Base-by-base conservation (phyloP, 352 stramenopile species). In the Globisporangium spiculum region DNA sequence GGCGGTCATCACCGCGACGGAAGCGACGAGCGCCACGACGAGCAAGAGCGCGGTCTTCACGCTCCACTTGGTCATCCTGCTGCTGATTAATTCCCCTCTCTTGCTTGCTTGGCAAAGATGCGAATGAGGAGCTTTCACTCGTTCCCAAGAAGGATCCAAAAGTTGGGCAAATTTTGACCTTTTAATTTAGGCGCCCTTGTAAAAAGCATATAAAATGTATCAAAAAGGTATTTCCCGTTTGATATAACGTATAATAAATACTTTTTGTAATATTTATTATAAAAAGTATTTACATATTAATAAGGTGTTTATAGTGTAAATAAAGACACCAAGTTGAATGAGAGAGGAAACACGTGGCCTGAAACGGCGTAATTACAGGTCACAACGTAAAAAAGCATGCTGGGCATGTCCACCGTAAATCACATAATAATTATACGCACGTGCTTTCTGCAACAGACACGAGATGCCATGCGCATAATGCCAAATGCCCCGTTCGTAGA, bases 31-130 rank as follows among this genome's bases (percentile, higher is more conserved):
- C 70, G 78, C 66, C 27, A 79, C 73, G 67, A 80, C 79, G 27
- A 91, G 60, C 57, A 74, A 74, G 60, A 90, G 63, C 38, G 78
- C 61, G 26, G 66, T 69, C 16, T 72, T 70, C 59, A 83, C 72
- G 53, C 75, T 69, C 81, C 80, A 86, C 74, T 76, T 90, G 32
- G 78, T 78, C 83, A 92, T 92, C 46, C 50, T 63, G 5, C 50
- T 63, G 5, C 16, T 64, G 26, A 8, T 56, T 22, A 30, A 30
- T 53, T 10, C 57, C 44, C 55, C 26, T 58, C 44, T 58, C 30
- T 5, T 60, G 44, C 32, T 63, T 46, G n/a, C 22, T 48, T 30
- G 34, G 63, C 53, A 56, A 68, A 34, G 38, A 36, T 26, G 38
- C 14, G 26, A 61, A 68, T 27, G 54, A 7, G 3, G 26, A 32